Evolutionary conservation across 495 filamentous ascomycete genomes (phyloP).

Genomic region (Talaromyces ruber): DNA sequence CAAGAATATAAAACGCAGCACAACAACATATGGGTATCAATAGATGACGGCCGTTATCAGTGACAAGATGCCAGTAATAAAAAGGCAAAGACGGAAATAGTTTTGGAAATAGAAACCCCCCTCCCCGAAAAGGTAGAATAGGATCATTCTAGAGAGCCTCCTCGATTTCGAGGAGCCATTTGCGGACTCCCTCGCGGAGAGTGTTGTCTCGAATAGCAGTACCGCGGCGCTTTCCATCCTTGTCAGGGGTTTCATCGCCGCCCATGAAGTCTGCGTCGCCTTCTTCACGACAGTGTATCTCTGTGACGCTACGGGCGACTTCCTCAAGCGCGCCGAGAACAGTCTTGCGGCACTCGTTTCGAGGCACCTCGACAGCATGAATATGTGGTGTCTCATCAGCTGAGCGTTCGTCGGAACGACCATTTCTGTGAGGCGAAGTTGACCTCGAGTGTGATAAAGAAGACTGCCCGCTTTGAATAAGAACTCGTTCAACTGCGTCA

Average conservation of each 20-base stretch:
- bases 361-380: constrained; percentile 36
- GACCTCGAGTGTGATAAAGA: constrained; percentile 35
- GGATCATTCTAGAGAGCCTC: constrained; percentile 27
- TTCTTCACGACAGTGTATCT: constrained; percentile 42
- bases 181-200: constrained; percentile 54
- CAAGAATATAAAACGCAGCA: neutral
- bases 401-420: constrained; percentile 20
- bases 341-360: constrained; percentile 51
- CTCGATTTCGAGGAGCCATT: constrained; percentile 55
- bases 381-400: constrained; percentile 5
- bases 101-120: constrained; percentile 4
- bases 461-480: constrained; percentile 48
- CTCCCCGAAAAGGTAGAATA: constrained; percentile 6
- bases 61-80: neutral
- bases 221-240: constrained; percentile 29
- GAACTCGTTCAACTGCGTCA: constrained; percentile 69
- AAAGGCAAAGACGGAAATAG: neutral
- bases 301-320: constrained; percentile 51
- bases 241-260: constrained; percentile 12
- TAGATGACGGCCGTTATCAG: constrained; percentile 2
- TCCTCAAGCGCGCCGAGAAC: constrained; percentile 57
- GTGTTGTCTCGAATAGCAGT: constrained; percentile 43
- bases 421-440: constrained; percentile 30
- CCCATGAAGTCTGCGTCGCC: constrained; percentile 22
- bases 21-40: constrained; percentile 9